Percentiles rank a stretch among this genome's conserved stretches.
These are phyloP conservation scores for Mycena capillaripes DNA, from an alignment of 768 basidiomycete genomes.

Conservation along the genomic window DNA sequence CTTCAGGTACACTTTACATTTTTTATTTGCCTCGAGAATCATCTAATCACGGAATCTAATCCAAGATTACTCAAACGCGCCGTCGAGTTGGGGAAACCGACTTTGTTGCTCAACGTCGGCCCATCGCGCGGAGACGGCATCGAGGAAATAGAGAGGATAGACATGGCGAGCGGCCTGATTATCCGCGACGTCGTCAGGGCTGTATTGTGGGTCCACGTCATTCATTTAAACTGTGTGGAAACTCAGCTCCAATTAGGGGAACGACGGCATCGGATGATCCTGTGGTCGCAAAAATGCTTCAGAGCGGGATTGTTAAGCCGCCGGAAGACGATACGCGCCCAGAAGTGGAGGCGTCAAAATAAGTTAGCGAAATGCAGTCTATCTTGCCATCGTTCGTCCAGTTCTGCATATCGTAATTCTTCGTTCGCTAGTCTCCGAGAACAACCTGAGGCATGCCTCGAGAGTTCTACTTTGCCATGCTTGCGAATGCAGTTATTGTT, in stretches of 20 bases:
- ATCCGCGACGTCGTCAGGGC: constrained; percentile 73
- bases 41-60: constrained; percentile 41
- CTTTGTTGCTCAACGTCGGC: constrained; percentile 88
- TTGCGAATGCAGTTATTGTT: too few species aligned
- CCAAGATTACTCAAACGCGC: constrained; percentile 85
- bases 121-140: constrained; percentile 88
- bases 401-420: too few species aligned
- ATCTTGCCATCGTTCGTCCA: too few species aligned
- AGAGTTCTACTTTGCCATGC: too few species aligned
- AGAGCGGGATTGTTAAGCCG: constrained; percentile 70
- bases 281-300: constrained; percentile 64
- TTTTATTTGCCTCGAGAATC: neutral
- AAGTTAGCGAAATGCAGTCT: too few species aligned
- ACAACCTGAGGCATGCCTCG: too few species aligned
- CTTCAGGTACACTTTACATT: constrained; percentile 68
- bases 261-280: constrained; percentile 57
- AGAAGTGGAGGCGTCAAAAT: constrained; percentile 13
- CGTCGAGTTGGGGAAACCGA: constrained; percentile 78
- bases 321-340: constrained; percentile 54
- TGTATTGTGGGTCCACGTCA: constrained; percentile 66
- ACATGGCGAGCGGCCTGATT: constrained; percentile 80
- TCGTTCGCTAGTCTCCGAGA: too few species aligned
- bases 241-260: constrained; percentile 56
- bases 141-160: constrained; percentile 82
- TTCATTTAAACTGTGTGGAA: neutral